Percentiles rank a stretch among this genome's conserved stretches.
phyloP scores from a whole-genome alignment of 371 early-diverging fungal species.

The Capniomyces stellatus region DNA sequence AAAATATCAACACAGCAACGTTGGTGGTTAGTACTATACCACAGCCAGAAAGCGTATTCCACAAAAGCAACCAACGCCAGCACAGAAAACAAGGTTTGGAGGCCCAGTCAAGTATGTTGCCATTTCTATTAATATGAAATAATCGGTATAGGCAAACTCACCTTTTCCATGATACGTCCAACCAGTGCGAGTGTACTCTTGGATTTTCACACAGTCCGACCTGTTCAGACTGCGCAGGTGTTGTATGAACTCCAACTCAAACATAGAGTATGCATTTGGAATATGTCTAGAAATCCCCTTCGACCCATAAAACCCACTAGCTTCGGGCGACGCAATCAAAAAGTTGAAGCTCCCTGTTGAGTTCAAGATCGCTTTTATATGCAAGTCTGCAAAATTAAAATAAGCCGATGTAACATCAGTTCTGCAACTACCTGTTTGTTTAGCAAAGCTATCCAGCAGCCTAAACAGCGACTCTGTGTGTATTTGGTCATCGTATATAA shows the following conservation, averaged over 20 bases:
- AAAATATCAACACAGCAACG: no score
- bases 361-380: slow-evolving; percentile 37
- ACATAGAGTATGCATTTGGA: slow-evolving; percentile 75
- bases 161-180: slow-evolving; percentile 25
- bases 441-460: slow-evolving; percentile 10
- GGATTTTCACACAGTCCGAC: slow-evolving; percentile 3
- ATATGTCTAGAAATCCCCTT: slow-evolving; percentile 69
- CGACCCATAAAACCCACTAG: slow-evolving; percentile 84
- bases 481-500: slow-evolving; percentile 58
- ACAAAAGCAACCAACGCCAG: no score
- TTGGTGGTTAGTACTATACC: no score
- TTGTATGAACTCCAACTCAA: slow-evolving; percentile 26
- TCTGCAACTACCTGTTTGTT: slow-evolving; percentile 7
- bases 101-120: no score
- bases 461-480: slow-evolving; percentile 39
- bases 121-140: no score
- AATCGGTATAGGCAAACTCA: slow-evolving; percentile 1
- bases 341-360: slow-evolving; percentile 42
- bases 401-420: slow-evolving; percentile 77
- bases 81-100: no score
- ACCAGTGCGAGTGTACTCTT: slow-evolving; percentile 10
- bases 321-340: slow-evolving; percentile 75
- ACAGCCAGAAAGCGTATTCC: no score
- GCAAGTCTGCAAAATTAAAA: slow-evolving; percentile 66
- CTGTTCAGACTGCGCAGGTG: not conserved